These are phyloP conservation scores for Omphalotus guepiniiformis DNA, from an alignment of 768 basidiomycete genomes.

Conservation along the genomic window DNA sequence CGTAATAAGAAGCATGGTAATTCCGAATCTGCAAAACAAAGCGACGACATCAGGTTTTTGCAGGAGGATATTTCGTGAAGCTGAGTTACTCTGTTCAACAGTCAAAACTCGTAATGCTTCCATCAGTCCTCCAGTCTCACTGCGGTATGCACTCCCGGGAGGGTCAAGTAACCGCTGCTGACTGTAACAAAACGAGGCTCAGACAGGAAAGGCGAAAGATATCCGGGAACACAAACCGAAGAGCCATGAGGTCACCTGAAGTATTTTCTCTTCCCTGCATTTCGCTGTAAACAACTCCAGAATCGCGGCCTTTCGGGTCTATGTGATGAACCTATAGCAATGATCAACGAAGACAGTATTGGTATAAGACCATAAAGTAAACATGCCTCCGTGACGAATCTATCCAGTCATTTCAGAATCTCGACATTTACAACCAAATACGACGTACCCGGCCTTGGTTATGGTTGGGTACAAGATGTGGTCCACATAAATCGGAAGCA, in stretches of 20 bases:
- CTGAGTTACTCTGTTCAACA: constrained; percentile 75
- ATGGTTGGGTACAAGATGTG: constrained; percentile 97
- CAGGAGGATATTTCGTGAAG: constrained; percentile 4
- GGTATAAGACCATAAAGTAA: constrained; percentile 9
- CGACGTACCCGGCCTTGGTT: constrained; percentile 76
- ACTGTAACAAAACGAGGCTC: too few relatives aligned
- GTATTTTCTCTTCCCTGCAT: constrained; percentile 98
- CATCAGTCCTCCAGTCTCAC: constrained; percentile 97
- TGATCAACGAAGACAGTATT: neutral
- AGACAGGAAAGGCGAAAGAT: too few relatives aligned
- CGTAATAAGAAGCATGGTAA: constrained; percentile 87
- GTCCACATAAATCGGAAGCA: constrained; percentile 88
- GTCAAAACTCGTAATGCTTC: constrained; percentile 80
- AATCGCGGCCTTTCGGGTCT: constrained; percentile 84
- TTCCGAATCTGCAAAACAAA: constrained; percentile 62
- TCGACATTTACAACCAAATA: neutral
- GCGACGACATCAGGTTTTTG: constrained; percentile 6
- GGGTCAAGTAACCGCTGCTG: constrained; percentile 81
- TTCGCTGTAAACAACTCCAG: constrained; percentile 95
- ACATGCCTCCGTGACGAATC: constrained; percentile 57
- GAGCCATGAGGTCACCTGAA: constrained; percentile 83
- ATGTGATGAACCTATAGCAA: constrained; percentile 82
- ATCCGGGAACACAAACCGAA: constrained; percentile 50
- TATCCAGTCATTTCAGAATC: constrained; percentile 18
- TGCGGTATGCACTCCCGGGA: constrained; percentile 81